Evolutionary conservation across 352 stramenopile species (phyloP), one percentile per base, ranked within the genome.

Genomic region (Globisporangium rhizosaccharum): DNA sequence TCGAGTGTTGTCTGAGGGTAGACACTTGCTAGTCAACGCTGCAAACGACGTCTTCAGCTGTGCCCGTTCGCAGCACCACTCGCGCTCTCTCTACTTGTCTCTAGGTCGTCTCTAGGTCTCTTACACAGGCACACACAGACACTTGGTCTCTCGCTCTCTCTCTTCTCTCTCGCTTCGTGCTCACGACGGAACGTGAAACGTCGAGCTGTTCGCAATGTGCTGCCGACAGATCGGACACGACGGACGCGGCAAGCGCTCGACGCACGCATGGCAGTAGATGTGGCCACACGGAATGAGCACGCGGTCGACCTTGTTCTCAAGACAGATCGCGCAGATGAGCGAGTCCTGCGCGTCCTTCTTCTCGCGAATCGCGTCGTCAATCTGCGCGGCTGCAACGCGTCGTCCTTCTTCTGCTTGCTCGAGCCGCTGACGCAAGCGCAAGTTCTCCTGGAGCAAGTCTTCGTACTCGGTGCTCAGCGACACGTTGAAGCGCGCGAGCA

Each of bases 261-360:
- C 68, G 53, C 85, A 94, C n/a, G 53, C 59, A 14, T 66, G 62
- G 63, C 83, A 94, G 63, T 92, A 92, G 41, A 92, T 90, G 68
- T 94, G 83, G 33, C 83, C 85, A 39, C 85, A 93, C 26, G 85
- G 83, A 33, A 92, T 83, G 25, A 94, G 67, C 61, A 94, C 83
- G 59, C 81, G 77, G 53, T 94, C 72, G 53, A 94, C 85, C 47
- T 88, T 72, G 62, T 84, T 80, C 61, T 94, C 85, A 20, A 94
- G 70, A 57, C 85, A 94, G 46, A 92, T 83, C 25, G 79, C 79
- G 61, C 85, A 94, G 39, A 85, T 70, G 42, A 94, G 70, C 55
- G 79, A 78, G 53, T 94, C 83, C 48, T 86, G 66, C 20, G 76
- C 70, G 17, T 91, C 83, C 60, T 87, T 90, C 62, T 85, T 88